A percentile compares a stretch with the other conserved stretches of the same genome.
phyloP scores from a whole-genome alignment of 176 grass and related monocot species.

The Neostapfia colusana region DNA sequence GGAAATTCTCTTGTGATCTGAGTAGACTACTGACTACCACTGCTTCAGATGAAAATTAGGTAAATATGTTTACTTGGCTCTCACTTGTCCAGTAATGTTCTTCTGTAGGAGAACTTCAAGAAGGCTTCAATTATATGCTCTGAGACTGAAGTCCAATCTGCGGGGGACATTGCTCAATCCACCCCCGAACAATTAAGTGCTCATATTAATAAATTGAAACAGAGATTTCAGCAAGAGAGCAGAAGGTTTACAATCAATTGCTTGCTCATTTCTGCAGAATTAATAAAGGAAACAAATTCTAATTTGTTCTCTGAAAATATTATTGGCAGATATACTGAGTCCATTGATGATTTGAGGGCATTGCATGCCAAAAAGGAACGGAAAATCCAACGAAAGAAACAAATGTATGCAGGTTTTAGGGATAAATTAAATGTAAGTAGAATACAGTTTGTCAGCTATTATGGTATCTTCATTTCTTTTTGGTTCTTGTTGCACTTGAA shows the following conservation, averaged over 20 bases:
- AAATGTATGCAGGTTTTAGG: constrained; percentile 65
- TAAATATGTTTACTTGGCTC: not conserved
- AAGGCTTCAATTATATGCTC: constrained; percentile 89
- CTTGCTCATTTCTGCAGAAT: constrained; percentile 22
- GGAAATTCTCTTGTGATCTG: not conserved
- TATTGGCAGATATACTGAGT: constrained; percentile 56
- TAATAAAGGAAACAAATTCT: not conserved
- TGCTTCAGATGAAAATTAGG: not conserved
- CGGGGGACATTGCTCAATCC: constrained; percentile 55
- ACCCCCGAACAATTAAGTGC: constrained; percentile 68
- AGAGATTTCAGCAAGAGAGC: constrained; percentile 74
- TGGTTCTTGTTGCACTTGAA: not conserved
- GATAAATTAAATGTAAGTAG: constrained; percentile 80
- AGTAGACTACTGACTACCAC: not conserved
- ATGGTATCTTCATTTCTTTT: not conserved
- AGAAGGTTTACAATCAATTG: constrained; percentile 57
- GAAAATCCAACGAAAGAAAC: constrained; percentile 66
- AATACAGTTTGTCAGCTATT: not conserved
- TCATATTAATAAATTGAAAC: constrained; percentile 67
- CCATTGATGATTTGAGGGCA: constrained; percentile 81
- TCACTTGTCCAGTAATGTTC: not conserved
- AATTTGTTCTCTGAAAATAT: not conserved
- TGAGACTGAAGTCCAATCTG: constrained; percentile 67
- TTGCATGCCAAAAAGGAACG: constrained; percentile 59
- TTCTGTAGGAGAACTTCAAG: constrained; percentile 58